phyloP scores from a whole-genome alignment of 768 basidiomycete species.

The Kwoniella heveanensis region DNA sequence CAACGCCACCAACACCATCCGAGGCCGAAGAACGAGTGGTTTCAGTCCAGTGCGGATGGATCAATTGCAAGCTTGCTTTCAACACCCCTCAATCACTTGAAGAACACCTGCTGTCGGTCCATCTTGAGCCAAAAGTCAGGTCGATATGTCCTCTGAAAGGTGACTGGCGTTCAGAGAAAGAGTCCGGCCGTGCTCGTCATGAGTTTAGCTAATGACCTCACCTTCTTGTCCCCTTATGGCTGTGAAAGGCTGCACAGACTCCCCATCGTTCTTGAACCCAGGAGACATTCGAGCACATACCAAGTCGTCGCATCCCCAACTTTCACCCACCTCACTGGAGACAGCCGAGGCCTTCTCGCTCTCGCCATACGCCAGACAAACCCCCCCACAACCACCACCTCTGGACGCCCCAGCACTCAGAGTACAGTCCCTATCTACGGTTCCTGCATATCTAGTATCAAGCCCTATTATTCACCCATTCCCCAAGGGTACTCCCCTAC shows the following conservation, averaged over 20 bases:
- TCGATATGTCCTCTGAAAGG: slow-evolving; percentile 11
- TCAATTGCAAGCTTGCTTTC: slow-evolving; percentile 2
- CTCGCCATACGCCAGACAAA: not conserved
- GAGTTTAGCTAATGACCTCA: too few relatives aligned
- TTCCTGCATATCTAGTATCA: slow-evolving; percentile 14
- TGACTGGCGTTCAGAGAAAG: not conserved
- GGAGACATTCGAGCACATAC: not conserved
- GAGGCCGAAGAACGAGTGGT: not conserved
- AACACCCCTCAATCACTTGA: not conserved
- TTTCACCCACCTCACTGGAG: not conserved
- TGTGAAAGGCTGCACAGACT: not conserved
- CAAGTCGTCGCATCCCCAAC: not conserved
- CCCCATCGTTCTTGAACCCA: not conserved
- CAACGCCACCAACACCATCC: not conserved
- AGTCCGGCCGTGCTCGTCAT: too few relatives aligned
- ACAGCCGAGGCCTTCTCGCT: not conserved
- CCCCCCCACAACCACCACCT: not conserved
- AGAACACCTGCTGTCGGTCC: slow-evolving; percentile 6
- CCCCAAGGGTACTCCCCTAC: not conserved
- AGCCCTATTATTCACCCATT: not conserved
- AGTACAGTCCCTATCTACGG: not conserved
- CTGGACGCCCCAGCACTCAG: not conserved
- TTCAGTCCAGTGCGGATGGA: slow-evolving; percentile 10
- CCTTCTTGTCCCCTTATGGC: too few relatives aligned
- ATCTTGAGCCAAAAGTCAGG: slow-evolving; percentile 6